Base-by-base conservation (phyloP, 148 eudicot species). In the Polygonum maritimum region DNA sequence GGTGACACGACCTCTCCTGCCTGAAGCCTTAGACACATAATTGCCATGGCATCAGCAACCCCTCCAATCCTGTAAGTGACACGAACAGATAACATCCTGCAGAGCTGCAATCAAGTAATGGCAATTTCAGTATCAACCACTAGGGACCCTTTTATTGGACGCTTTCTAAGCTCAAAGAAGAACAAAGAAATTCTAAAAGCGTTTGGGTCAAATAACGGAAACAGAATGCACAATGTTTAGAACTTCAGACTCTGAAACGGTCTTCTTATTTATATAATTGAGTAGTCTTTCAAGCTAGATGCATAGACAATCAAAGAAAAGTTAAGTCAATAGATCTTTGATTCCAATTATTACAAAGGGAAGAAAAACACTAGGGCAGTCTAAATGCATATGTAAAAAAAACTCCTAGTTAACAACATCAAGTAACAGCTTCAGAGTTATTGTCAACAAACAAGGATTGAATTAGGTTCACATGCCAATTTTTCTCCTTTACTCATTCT, bases 41-140 rank as follows among this genome's bases (percentile, higher is more conserved):
- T 90, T 76, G 92, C 89, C 98, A 94, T 94, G 57, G 97, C 97
- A 88, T 94, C 91, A 22, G 97, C 86, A 84, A 91, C 93, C 72
- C 98, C 98, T 78, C 98, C 98, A 81, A 90, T 80, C 98, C 98
- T 48, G 97, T 94, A 82, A 91, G 98, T 76, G 98, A 91, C 83
- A 94, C 92, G 77, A 88, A 94, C 75, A 94, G 90, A 84, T 91
- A 94, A 76, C 89, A 87, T 73, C 88, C 92, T 79, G 97, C 93
- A 67, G 88, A 86, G 82, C 98, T 94, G 97, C 79, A 83, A 73
- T 80, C 71, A 76, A 76, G 69, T 67, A 67, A 74, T 35, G 67
- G 55, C 58, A 72, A 76, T 62, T 73, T 51, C 57, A 73, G 55
- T 47, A 57, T 57, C 63, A 57, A 55, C 62, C 22, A 19, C 63